phyloP scores from a whole-genome alignment of 1,284 basidiomycete genomes.

The Moniliophthora roreri region DNA sequence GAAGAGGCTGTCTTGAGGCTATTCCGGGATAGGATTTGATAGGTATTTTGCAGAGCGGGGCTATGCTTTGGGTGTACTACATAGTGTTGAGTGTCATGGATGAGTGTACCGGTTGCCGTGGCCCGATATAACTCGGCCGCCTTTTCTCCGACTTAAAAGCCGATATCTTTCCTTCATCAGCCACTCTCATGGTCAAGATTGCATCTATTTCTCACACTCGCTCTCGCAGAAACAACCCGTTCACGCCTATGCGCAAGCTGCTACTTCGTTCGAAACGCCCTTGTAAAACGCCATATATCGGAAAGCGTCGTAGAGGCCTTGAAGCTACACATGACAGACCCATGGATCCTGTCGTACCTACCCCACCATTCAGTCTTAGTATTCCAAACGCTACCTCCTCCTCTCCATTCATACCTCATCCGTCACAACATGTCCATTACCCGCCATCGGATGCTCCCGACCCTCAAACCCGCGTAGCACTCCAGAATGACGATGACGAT shows the following conservation, averaged over 20 bases:
- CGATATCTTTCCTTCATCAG: neutral
- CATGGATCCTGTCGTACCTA: conserved; percentile 22
- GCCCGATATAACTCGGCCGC: too few species aligned
- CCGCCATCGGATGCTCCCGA: conserved; percentile 2
- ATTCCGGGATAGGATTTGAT: too few species aligned
- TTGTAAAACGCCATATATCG: conserved; percentile 2
- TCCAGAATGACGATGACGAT: conserved; percentile 50
- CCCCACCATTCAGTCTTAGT: conserved; percentile 14
- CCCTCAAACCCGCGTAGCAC: conserved; percentile 29
- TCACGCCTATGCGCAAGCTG: conserved; percentile 29
- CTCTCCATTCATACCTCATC: neutral
- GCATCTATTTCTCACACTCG: neutral
- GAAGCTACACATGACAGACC: conserved; percentile 15
- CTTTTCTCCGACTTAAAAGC: too few species aligned
- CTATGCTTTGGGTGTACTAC: too few species aligned
- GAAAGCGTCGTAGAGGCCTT: conserved; percentile 20
- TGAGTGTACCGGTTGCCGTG: too few species aligned
- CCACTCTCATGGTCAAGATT: neutral
- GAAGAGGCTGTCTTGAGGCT: too few species aligned
- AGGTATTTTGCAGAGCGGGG: too few species aligned
- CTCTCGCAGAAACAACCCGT: conserved; percentile 8
- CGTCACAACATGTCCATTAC: neutral
- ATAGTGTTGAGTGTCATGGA: too few species aligned
- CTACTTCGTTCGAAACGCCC: conserved; percentile 22
- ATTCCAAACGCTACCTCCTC: neutral